phyloP scores from a whole-genome alignment of 345 rosid species.

The Ailanthus altissimus region DNA sequence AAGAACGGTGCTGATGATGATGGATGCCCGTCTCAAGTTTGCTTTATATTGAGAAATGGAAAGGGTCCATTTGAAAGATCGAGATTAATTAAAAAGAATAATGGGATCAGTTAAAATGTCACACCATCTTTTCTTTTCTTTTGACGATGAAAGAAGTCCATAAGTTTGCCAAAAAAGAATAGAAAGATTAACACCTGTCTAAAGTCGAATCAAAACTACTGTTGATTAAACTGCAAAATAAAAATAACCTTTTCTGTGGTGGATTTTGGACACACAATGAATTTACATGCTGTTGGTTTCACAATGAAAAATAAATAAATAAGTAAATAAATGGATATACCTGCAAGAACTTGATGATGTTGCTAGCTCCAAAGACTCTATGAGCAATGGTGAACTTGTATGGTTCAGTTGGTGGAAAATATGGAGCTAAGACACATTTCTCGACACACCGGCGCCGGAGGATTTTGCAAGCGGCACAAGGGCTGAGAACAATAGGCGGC shows the following conservation, averaged over 20 bases:
- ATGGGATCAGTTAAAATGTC: background rate
- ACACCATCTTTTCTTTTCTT: background rate
- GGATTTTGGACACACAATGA: too few species aligned
- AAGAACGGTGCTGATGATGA: background rate
- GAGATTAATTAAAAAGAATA: background rate
- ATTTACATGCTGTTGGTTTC: too few species aligned
- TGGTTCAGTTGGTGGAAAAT: constrained; percentile 72
- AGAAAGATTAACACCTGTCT: background rate
- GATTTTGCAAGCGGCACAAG: constrained; percentile 78
- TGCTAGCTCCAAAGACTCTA: constrained; percentile 66
- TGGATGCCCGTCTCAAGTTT: background rate
- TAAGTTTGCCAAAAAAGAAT: background rate
- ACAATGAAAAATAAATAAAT: too few species aligned
- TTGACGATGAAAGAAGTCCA: background rate
- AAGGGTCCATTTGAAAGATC: background rate
- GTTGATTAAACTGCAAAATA: background rate
- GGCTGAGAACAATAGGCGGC: constrained; percentile 44
- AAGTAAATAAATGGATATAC: constrained; percentile 18
- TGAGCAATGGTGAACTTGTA: constrained; percentile 71
- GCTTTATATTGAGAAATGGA: too few species aligned
- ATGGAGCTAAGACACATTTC: constrained; percentile 69
- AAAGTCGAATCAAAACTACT: constrained; percentile 17
- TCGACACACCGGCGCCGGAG: constrained; percentile 69
- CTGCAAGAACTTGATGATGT: constrained; percentile 71
- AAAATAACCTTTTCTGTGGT: too few species aligned